Evolutionary conservation across 2,329 filamentous ascomycete genomes (phyloP), one percentile per base, ranked within the genome.

Genomic region (Capronia coronata): DNA sequence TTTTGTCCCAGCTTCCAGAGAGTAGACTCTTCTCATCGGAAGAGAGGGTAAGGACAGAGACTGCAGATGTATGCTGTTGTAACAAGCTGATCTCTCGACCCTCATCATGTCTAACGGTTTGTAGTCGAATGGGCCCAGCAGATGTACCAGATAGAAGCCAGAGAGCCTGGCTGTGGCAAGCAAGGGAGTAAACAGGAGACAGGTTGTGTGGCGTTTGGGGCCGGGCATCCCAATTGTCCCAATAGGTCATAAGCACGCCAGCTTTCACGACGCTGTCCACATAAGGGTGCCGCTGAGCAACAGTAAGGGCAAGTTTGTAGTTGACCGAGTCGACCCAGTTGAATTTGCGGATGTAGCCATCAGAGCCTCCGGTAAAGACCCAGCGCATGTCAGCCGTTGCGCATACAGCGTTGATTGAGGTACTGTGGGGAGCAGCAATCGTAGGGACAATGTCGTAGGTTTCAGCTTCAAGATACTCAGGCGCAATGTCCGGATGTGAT

Each of bases 221-320:
- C 39, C 70, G 69, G 1, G 81, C 79, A 64, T 98, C 91, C 65
- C 96, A 90, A 62, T 97, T 98, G 67, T 96, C 93, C 93, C 93
- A 98, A 67, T 98, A 98, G 44, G 87, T 94, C 78, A 96, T 83
- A 43, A 97, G 71, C 4, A 95, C 87, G 1, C 90, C 93, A 1
- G 91, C 90, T 68, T 98, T 98, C 48, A 88, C 87, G 37, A 98
- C 93, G 61, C 87, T 95, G 65, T 98, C 93, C 34, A 98, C 93
- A 62, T 97, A 98, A 0, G 93, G 93, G 65, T 98, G 93, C 42
- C 87, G 78, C 71, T 98, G 93, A 25, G 93, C 93, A 4, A 98
- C 93, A 0, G 93, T 98, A 61, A 98, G 73, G 53, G 91, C 83
- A 27, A 93, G 80, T 69, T 95, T 96, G 57, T 89, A 89, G 65